Percentiles rank a stretch among this genome's conserved stretches.
phyloP scores from a whole-genome alignment of 495 filamentous ascomycete species.

The Copromyces sp. region DNA sequence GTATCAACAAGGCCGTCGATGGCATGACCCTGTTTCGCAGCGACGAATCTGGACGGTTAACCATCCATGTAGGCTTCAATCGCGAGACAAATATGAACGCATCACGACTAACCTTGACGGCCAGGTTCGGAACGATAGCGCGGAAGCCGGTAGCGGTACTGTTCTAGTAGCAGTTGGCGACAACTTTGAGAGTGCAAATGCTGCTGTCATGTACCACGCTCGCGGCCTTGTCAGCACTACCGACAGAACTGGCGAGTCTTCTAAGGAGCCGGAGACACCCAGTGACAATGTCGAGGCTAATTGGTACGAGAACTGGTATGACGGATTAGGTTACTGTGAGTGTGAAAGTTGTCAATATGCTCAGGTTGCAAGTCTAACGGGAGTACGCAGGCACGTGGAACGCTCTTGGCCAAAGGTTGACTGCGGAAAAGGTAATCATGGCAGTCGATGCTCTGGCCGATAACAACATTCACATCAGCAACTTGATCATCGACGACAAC shows the following conservation, averaged over 20 bases:
- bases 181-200: conserved; percentile 65
- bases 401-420: conserved; percentile 69
- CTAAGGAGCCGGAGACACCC: conserved; percentile 33
- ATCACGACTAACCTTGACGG: neutral
- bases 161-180: conserved; percentile 64
- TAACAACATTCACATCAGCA: conserved; percentile 65
- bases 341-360: neutral
- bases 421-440: conserved; percentile 64
- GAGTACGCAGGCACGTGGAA: conserved; percentile 72
- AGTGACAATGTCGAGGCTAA: conserved; percentile 26
- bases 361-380: neutral
- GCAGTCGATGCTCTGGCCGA: conserved; percentile 63
- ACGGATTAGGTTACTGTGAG: conserved; percentile 62
- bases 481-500: conserved; percentile 90
- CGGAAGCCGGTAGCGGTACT: conserved; percentile 39
- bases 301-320: conserved; percentile 84
- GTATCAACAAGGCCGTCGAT: conserved; percentile 44
- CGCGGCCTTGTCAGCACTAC: conserved; percentile 48
- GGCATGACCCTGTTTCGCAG: conserved; percentile 61
- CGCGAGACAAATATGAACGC: neutral
- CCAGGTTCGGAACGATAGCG: conserved; percentile 54
- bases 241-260: conserved; percentile 14
- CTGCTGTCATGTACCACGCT: conserved; percentile 78
- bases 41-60: conserved; percentile 52
- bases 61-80: conserved; percentile 47